These are phyloP conservation scores for Dictyostelium discoideum DNA, from an alignment of 78 protist genomes.

Conservation along the genomic window DNA sequence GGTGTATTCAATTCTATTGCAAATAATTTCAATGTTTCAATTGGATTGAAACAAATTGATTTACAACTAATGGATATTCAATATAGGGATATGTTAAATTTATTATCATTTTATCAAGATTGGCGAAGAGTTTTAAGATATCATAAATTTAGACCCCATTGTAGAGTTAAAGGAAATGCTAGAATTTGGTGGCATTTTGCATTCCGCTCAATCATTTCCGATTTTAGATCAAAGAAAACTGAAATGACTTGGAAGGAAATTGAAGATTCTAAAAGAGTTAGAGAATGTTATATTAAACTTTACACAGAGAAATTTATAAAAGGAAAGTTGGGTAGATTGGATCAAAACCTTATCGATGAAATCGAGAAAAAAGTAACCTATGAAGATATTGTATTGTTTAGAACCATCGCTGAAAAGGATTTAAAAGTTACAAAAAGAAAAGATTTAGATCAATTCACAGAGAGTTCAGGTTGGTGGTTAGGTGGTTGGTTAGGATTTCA, in stretches of 20 bases:
- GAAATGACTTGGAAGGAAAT: slow-evolving; percentile 48
- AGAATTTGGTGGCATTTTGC: slow-evolving; percentile 75
- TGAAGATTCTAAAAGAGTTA: slow-evolving; percentile 20
- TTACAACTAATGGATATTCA: slow-evolving; percentile 44
- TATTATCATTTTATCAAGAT: slow-evolving; percentile 43
- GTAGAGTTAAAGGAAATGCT: slow-evolving; percentile 13
- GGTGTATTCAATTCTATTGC: slow-evolving; percentile 22
- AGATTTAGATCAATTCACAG: not conserved
- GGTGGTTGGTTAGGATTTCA: slow-evolving; percentile 68
- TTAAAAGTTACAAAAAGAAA: slow-evolving; percentile 1
- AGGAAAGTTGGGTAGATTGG: slow-evolving; percentile 33
- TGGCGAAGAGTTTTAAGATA: slow-evolving; percentile 51
- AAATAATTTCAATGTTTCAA: not conserved
- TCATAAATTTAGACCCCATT: slow-evolving; percentile 24
- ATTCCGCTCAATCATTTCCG: slow-evolving; percentile 46
- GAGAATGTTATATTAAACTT: slow-evolving; percentile 56
- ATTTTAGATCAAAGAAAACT: slow-evolving; percentile 17
- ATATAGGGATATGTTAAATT: slow-evolving; percentile 59
- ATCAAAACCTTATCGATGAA: slow-evolving; percentile 46
- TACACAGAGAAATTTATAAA: slow-evolving; percentile 7
- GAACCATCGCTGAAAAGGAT: slow-evolving; percentile 48
- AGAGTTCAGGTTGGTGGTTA: slow-evolving; percentile 62
- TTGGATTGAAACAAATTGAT: slow-evolving; percentile 57
- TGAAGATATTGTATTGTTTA: slow-evolving; percentile 63
- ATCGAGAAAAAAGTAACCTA: slow-evolving; percentile 68